A percentile compares a stretch with the other conserved stretches of the same genome.
phyloP scores from a whole-genome alignment of 2,329 filamentous ascomycete genomes.

The Ophiostoma pallidulum region DNA sequence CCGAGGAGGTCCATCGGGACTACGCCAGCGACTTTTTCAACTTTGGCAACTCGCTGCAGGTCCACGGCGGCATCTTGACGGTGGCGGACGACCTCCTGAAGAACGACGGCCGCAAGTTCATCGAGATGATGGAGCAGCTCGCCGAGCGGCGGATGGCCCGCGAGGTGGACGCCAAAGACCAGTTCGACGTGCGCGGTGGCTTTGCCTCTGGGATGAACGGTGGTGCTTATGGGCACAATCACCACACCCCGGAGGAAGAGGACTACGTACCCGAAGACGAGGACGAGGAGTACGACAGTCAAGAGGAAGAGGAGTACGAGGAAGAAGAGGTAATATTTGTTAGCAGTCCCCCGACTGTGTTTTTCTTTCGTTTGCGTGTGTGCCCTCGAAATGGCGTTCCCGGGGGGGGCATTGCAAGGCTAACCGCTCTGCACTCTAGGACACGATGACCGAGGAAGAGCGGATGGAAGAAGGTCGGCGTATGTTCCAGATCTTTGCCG shows the following conservation, averaged over 20 bases:
- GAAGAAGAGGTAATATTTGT: constrained; percentile 59
- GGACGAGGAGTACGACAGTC: constrained; percentile 52
- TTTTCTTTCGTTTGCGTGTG: not conserved
- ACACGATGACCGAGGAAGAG: constrained; percentile 94
- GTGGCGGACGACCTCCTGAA: constrained; percentile 97
- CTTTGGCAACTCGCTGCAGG: constrained; percentile 93
- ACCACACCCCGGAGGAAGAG: constrained; percentile 54
- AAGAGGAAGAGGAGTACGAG: constrained; percentile 59
- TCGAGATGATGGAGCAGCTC: constrained; percentile 99
- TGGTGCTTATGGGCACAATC: constrained; percentile 55
- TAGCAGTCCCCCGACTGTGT: too few species aligned
- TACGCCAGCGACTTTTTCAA: constrained; percentile 83
- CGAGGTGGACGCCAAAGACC: constrained; percentile 75
- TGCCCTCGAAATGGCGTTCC: too few species aligned
- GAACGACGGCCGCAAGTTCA: constrained; percentile 98
- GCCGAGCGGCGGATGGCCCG: constrained; percentile 95
- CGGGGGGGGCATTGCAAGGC: not conserved
- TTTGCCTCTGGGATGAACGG: constrained; percentile 47
- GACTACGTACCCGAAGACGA: constrained; percentile 37
- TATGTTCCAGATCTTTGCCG: constrained; percentile 99
- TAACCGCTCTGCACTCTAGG: constrained; percentile 41
- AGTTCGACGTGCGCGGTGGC: constrained; percentile 47
- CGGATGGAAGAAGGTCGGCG: constrained; percentile 96
- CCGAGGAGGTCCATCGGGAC: constrained; percentile 48
- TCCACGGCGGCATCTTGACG: constrained; percentile 94